Evolutionary conservation across 2,329 filamentous ascomycete species (phyloP).

Genomic region (Dryadomyces sulphureus): DNA sequence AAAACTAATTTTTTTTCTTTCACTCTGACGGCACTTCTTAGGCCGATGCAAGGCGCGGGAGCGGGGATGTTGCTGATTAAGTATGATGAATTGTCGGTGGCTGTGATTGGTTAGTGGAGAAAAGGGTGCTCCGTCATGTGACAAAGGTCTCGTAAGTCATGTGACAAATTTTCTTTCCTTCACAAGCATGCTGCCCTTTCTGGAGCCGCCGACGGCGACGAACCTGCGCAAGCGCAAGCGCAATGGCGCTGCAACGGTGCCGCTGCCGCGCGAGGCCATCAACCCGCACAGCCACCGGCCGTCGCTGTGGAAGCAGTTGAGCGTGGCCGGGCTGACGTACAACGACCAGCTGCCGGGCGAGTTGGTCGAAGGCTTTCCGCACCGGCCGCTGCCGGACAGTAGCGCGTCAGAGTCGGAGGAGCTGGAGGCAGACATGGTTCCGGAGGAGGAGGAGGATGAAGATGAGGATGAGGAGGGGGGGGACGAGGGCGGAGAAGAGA

Average conservation of each 20-base stretch:
- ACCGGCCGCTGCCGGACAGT: slow-evolving; percentile 23
- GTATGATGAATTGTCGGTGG: too few species aligned
- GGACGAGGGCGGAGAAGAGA: slow-evolving; percentile 6
- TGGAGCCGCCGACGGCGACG: slow-evolving; percentile 10
- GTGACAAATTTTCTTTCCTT: too few species aligned
- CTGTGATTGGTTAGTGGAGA: too few species aligned
- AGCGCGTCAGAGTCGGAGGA: not conserved
- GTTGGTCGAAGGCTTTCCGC: slow-evolving; percentile 32
- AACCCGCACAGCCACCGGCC: slow-evolving; percentile 43
- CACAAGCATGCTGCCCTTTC: slow-evolving; percentile 7
- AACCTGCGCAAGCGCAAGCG: slow-evolving; percentile 19
- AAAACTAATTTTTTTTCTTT: too few species aligned
- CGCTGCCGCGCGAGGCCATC: slow-evolving; percentile 22
- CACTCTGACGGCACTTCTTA: too few species aligned
- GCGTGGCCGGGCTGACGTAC: slow-evolving; percentile 35
- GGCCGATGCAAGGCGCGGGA: too few species aligned
- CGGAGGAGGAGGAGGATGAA: not conserved
- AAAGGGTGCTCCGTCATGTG: too few species aligned
- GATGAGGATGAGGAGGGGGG: slow-evolving; percentile 20
- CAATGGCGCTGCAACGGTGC: not conserved
- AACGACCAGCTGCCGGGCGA: slow-evolving; percentile 26
- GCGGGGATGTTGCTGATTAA: too few species aligned
- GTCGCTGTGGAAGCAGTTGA: slow-evolving; percentile 35
- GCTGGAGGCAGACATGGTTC: too few species aligned
- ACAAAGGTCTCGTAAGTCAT: too few species aligned